Evolutionary conservation across 257 asterid genomes (phyloP), one percentile per base, ranked within the genome.

Genomic region (Solanum ossicruentum): DNA sequence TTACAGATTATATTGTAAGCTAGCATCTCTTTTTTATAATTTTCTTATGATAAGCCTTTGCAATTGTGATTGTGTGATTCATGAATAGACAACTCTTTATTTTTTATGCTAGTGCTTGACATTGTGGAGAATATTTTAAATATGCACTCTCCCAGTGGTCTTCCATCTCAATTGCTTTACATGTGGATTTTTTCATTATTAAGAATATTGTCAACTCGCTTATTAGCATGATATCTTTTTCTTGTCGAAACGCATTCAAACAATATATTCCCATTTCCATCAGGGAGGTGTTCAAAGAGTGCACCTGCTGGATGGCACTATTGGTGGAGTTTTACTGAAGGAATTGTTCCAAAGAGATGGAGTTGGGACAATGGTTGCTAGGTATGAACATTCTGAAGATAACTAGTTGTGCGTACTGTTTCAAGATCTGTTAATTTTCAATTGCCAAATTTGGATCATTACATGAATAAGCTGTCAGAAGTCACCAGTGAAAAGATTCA

Each of bases 201-300:
- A 23, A 52, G 65, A 78, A 78, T 77, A 51, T 26, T 77, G 47
- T 49, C 61, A 23, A 61, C 4, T 77, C 43, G 3, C 82, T 23
- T 51, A 15, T 23, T 51, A 15, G 82, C 1, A 17, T 77, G 82
- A 77, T 51, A 51, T 52, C 47, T 51, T 26, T 75, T 4, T 77
- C 82, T 60, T 81, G 66, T 63, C 11, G 15, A 63, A 47, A 49
- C 41, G 28, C 15, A 16, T 60, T 56, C 28, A n/a, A 79, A 60
- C 39, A 26, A 32, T n/a, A 21, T 26, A 21, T 52, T 54, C 70
- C 36, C 12, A 55, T 63, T 84, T 84, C 81, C 86, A 84, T 90
- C 90, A 97, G 99, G 97, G 98, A 56, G 99, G 99, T 86, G 98
- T 96, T 83, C 92, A 95, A 88, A 91, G 99, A 87, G 99, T 96